These are phyloP conservation scores for Leccinum rimulosum DNA, from an alignment of 768 basidiomycete species.

Conservation along the genomic window DNA sequence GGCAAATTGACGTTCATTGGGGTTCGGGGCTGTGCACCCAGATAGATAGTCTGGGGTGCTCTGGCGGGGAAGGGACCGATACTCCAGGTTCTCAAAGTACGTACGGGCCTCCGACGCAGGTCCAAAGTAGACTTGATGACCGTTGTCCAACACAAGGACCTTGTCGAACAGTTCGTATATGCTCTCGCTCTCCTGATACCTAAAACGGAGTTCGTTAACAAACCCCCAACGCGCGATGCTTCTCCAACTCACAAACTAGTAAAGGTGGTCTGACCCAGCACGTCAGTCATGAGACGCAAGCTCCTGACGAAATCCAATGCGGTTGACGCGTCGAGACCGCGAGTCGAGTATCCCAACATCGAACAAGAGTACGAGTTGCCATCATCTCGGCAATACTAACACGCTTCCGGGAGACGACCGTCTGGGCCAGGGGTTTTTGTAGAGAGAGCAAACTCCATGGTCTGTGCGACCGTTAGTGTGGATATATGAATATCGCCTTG, in stretches of 20 bases:
- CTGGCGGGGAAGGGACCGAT: constrained; percentile 73
- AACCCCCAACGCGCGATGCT: neutral
- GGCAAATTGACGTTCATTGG: constrained; percentile 80
- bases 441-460: constrained; percentile 66
- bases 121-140: constrained; percentile 81
- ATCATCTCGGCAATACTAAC: constrained; percentile 87
- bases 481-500: constrained; percentile 80
- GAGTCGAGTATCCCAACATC: constrained; percentile 82
- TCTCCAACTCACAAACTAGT: constrained; percentile 57
- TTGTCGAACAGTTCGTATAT: constrained; percentile 84
- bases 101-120: constrained; percentile 66
- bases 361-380: constrained; percentile 74
- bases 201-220: constrained; percentile 17
- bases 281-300: constrained; percentile 78
- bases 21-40: constrained; percentile 63
- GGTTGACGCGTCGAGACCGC: constrained; percentile 82
- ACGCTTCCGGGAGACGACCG: constrained; percentile 74
- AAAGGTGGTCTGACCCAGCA: constrained; percentile 75
- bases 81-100: constrained; percentile 79
- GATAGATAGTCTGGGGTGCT: constrained; percentile 86
- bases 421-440: constrained; percentile 75
- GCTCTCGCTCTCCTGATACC: constrained; percentile 79
- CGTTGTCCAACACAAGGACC: constrained; percentile 78
- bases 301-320: constrained; percentile 84
- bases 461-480: constrained; percentile 78